Conservation (phyloP, 768 basidiomycete species). For the Amanita polypyramis region DNA sequence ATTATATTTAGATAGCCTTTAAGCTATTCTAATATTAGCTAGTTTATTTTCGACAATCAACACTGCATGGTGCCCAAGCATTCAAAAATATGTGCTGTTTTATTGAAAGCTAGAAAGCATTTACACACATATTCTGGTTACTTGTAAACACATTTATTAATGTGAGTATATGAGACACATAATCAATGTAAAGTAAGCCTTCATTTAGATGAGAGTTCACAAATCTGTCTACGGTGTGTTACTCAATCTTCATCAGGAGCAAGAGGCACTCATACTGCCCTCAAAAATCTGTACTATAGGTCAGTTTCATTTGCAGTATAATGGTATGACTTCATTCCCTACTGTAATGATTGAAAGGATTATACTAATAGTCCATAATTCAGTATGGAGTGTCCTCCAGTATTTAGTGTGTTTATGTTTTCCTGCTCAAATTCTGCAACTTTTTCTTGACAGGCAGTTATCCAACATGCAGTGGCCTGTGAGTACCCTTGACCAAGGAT, state of each 20-base stretch:
- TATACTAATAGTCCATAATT: neutral
- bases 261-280: neutral
- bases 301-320: conserved; percentile 73
- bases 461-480: conserved; percentile 67
- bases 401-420: too few relatives aligned
- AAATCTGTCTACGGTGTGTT: conserved; percentile 62
- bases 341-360: neutral
- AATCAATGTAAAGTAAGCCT: too few relatives aligned
- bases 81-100: too few relatives aligned
- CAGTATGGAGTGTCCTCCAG: conserved; percentile 60
- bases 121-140: too few relatives aligned
- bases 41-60: too few relatives aligned
- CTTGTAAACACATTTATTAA: too few relatives aligned
- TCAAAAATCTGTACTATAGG: conserved; percentile 24
- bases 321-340: conserved; percentile 32
- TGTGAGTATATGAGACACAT: too few relatives aligned
- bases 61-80: too few relatives aligned
- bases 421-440: conserved; percentile 73
- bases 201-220: conserved; percentile 83
- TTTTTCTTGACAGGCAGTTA: conserved; percentile 62
- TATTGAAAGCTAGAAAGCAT: too few relatives aligned
- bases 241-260: neutral
- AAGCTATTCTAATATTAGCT: too few relatives aligned
- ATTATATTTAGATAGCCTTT: too few relatives aligned
- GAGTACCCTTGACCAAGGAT: conserved; percentile 16